phyloP scores from a whole-genome alignment of 148 eudicot species.

The Nepenthes mirabilis region DNA sequence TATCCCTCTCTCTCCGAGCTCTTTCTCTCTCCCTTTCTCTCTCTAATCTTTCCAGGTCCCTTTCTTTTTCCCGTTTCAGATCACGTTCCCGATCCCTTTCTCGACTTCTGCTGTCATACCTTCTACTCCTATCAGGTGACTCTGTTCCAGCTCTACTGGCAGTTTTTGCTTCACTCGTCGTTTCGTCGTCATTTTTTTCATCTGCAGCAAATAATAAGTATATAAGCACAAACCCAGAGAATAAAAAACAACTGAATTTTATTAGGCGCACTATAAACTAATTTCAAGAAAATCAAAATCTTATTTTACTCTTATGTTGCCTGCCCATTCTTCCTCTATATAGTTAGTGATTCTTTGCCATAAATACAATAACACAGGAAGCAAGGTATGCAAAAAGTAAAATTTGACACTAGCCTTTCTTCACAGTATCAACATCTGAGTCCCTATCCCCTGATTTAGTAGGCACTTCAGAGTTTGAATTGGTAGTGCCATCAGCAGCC shows the following conservation, averaged over 20 bases:
- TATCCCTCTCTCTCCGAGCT: conserved; percentile 79
- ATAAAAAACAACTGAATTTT: neutral
- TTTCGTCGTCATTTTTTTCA: conserved; percentile 66
- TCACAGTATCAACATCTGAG: conserved; percentile 37
- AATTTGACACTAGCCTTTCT: conserved; percentile 32
- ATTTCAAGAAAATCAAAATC: too few relatives aligned
- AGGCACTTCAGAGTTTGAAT: conserved; percentile 44
- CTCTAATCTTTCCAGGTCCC: conserved; percentile 90
- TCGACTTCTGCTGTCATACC: conserved; percentile 53
- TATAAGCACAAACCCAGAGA: conserved; percentile 3
- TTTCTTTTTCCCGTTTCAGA: conserved; percentile 61
- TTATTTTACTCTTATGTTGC: too few relatives aligned
- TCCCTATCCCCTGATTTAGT: conserved; percentile 63
- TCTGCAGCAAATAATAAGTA: conserved; percentile 23
- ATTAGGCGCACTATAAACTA: neutral
- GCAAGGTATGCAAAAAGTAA: neutral
- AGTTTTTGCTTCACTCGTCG: conserved; percentile 45
- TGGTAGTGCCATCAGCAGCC: conserved; percentile 27
- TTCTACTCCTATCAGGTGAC: conserved; percentile 74
- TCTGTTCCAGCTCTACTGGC: conserved; percentile 48
- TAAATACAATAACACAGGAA: too few relatives aligned
- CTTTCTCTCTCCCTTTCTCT: conserved; percentile 92
- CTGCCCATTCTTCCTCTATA: too few relatives aligned
- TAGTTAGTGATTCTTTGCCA: too few relatives aligned
- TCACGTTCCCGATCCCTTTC: conserved; percentile 62